Base-by-base conservation (phyloP, 768 basidiomycete genomes). In the Tremella fuciformis region DNA sequence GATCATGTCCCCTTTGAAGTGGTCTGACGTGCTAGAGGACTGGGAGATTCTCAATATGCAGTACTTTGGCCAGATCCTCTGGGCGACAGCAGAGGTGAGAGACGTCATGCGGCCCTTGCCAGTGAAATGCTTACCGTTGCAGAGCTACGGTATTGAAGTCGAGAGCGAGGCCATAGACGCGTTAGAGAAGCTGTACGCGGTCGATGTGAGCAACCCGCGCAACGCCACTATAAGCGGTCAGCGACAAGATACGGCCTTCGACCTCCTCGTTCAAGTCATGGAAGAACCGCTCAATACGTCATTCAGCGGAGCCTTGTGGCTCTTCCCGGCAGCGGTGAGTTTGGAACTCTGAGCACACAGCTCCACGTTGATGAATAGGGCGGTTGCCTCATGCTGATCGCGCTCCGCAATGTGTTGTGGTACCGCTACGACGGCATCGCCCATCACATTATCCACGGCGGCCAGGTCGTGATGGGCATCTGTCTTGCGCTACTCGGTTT, bases 321-420 rank as follows among this genome's bases (percentile, higher is more conserved):
- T 73, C 4, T 66, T 65, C 34, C 71, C 71, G 4, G 59, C 65
- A 2, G 65, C 71, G 6, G 70, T 69, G 22, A 53, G 66, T 59
- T 38, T 26, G 1, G 7, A 13, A 11, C 39, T 18, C 39, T 18
- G 39, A 46, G n/a, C 22, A 18, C 41, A 50, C 26, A 8, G 57
- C 25, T 24, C 8, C 49, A 8, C 11, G 29, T 11, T 34, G 29
- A 34, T 11, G 6, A 9, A 0, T 48, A 68, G 64, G 67, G 67
- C 13, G 47, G 55, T 15, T 53, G 58, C 16, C 50, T 69, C 9
- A 48, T 65, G 24, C 52, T 65, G 25, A 26, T 44, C 11, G 58
- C 67, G 1, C 15, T 40, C 34, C 58, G 71, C 3, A 61, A 66
- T 19, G 59, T 66, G 48, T 15, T 69, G 39, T 72, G 68, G 70